Evolutionary conservation across 805 yeast species (phyloP).

Genomic region (Starmerella apis): DNA sequence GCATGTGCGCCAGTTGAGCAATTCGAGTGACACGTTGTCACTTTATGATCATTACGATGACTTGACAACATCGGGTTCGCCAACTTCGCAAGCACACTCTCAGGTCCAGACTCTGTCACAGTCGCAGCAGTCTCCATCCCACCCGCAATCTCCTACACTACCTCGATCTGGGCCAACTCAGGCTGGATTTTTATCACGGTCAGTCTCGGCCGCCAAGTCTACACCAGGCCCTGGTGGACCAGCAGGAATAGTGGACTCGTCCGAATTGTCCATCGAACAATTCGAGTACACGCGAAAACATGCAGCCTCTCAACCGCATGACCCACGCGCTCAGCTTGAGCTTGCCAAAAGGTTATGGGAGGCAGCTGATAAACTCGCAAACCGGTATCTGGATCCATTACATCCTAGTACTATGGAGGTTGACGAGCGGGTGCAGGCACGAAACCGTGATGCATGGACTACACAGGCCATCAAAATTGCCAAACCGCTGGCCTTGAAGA

Average conservation of each 20-base stretch:
- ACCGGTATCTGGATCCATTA: slow-evolving; percentile 33
- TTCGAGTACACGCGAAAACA: slow-evolving; percentile 28
- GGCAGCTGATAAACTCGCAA: slow-evolving; percentile 33
- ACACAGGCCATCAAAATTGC: slow-evolving; percentile 50
- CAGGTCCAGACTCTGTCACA: too few species aligned
- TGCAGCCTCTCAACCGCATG: slow-evolving; percentile 30
- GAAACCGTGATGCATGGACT: slow-evolving; percentile 47
- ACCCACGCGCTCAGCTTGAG: slow-evolving; percentile 46
- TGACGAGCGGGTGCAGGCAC: slow-evolving; percentile 38
- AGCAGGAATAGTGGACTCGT: background rate
- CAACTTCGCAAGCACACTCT: background rate
- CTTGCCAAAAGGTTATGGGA: slow-evolving; percentile 54
- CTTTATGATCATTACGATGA: background rate
- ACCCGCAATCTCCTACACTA: background rate
- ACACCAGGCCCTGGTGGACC: background rate
- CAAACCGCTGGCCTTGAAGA: slow-evolving; percentile 42
- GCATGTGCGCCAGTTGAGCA: background rate
- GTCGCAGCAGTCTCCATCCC: too few species aligned
- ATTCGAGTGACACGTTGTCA: background rate
- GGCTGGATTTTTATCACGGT: background rate
- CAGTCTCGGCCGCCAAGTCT: background rate
- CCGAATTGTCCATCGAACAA: slow-evolving; percentile 27
- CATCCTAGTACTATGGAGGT: slow-evolving; percentile 34
- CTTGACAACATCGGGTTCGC: background rate
- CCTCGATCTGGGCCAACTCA: background rate